Evolutionary conservation across 2,329 filamentous ascomycete species (phyloP).

Genomic region (Torrubiella hemipterigena): DNA sequence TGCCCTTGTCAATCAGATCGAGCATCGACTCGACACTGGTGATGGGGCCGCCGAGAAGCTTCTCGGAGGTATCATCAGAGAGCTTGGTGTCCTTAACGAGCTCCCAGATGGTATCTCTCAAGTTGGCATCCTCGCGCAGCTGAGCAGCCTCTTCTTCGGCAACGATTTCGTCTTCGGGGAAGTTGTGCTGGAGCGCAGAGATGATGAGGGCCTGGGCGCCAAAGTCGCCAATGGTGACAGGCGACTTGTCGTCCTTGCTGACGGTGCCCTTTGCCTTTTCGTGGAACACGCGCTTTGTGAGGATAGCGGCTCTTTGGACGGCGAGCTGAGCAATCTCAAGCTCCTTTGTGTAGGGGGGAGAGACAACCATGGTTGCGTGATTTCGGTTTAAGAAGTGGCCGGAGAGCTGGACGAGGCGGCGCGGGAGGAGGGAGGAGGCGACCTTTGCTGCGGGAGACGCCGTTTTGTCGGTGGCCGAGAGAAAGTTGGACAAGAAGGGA

Average conservation of each 20-base stretch:
- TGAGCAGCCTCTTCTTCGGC: constrained; percentile 87
- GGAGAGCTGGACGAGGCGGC: constrained; percentile 10
- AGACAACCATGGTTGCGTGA: constrained; percentile 19
- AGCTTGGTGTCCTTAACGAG: constrained; percentile 65
- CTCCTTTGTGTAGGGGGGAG: constrained; percentile 57
- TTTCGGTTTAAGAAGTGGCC: constrained; percentile 5
- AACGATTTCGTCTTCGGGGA: constrained; percentile 83
- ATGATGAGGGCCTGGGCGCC: constrained; percentile 96
- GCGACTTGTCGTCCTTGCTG: constrained; percentile 81
- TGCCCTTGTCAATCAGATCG: constrained; percentile 53
- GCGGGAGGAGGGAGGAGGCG: constrained; percentile 8
- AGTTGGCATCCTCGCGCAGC: constrained; percentile 56
- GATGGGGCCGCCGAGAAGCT: constrained; percentile 57
- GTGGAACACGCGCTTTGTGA: constrained; percentile 46
- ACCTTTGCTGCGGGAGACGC: neutral
- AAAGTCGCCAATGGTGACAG: constrained; percentile 96
- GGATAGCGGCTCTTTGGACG: constrained; percentile 61
- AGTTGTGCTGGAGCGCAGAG: constrained; percentile 74
- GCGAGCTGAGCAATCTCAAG: constrained; percentile 76
- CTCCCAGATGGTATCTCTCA: constrained; percentile 66
- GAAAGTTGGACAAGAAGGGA: neutral
- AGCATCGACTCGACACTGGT: constrained; percentile 55
- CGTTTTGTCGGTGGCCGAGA: neutral
- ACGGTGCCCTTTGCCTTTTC: constrained; percentile 91
- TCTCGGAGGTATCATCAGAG: constrained; percentile 42